Conservation (phyloP, 371 early-diverging fungal species). For the Capillidium heterosporum region DNA sequence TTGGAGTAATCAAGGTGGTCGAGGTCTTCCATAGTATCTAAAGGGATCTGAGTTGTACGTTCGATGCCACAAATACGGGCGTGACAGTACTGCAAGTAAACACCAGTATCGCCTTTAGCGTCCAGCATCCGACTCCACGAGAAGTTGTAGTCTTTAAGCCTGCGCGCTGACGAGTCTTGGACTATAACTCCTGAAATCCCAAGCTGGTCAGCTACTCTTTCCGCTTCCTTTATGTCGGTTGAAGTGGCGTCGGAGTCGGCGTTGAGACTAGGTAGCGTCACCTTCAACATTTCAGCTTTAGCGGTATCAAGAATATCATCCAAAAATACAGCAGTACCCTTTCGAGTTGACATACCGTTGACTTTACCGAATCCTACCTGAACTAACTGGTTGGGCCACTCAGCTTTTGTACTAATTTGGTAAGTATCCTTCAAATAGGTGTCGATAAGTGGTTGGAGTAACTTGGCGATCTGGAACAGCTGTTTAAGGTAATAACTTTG, state of each 20-base stretch:
- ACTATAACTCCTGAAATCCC: conserved; percentile 75
- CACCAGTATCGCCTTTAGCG: conserved; percentile 92
- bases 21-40: conserved; percentile 15
- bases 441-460: conserved; percentile 16
- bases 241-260: conserved; percentile 21
- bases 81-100: conserved; percentile 94
- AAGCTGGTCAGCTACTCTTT: conserved; percentile 49
- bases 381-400: conserved; percentile 38
- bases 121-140: conserved; percentile 85
- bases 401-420: neutral
- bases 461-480: conserved; percentile 69
- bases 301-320: conserved; percentile 86
- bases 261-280: conserved; percentile 32
- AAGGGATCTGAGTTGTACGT: conserved; percentile 20
- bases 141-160: conserved; percentile 91
- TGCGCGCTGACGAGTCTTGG: conserved; percentile 84
- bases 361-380: conserved; percentile 93
- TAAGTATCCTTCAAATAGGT: neutral
- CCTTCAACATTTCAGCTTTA: conserved; percentile 63
- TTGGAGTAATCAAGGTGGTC: conserved; percentile 9
- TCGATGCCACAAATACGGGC: conserved; percentile 64
- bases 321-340: conserved; percentile 89
- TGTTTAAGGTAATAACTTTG: conserved; percentile 86
- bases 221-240: neutral
- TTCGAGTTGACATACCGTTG: conserved; percentile 90